phyloP scores from a whole-genome alignment of 345 rosid genomes.

The Euphorbia tirucalli region DNA sequence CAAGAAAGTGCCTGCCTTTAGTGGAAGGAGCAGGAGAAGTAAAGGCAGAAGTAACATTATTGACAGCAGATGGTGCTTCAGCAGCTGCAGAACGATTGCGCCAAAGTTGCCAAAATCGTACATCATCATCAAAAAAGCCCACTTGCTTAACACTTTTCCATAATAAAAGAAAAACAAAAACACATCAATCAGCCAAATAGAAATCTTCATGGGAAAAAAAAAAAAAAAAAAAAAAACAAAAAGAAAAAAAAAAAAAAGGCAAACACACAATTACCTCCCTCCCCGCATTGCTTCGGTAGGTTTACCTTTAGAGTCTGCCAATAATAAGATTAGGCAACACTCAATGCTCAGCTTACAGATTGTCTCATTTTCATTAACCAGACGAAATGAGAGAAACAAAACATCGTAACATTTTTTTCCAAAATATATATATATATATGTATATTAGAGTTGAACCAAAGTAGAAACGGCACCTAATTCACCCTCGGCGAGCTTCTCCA shows the following conservation, averaged over 20 bases:
- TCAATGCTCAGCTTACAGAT: not conserved
- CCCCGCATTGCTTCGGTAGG: slow-evolving; percentile 93
- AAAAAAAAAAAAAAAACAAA: not conserved
- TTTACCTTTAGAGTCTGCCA: slow-evolving; percentile 68
- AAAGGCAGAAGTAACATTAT: slow-evolving; percentile 77
- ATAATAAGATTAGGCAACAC: slow-evolving; percentile 1
- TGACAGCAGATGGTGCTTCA: slow-evolving; percentile 85
- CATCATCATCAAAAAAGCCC: slow-evolving; percentile 91
- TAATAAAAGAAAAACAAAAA: not conserved
- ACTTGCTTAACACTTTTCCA: slow-evolving; percentile 83
- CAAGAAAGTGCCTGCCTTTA: slow-evolving; percentile 94
- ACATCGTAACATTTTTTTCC: not conserved
- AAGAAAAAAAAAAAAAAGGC: not conserved
- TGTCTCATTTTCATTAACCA: not conserved
- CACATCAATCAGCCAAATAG: not conserved
- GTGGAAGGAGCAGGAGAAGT: slow-evolving; percentile 83
- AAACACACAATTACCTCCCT: slow-evolving; percentile 60
- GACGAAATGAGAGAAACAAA: not conserved
- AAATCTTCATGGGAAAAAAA: not conserved
- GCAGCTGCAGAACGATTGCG: slow-evolving; percentile 91
- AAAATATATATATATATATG: too few relatives aligned
- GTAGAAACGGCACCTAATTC: slow-evolving; percentile 54
- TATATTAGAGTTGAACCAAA: not conserved
- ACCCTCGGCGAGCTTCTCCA: slow-evolving; percentile 99
- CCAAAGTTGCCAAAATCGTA: slow-evolving; percentile 95